Conservation (phyloP, 306 rosid genomes). For the Quercus robur region DNA sequence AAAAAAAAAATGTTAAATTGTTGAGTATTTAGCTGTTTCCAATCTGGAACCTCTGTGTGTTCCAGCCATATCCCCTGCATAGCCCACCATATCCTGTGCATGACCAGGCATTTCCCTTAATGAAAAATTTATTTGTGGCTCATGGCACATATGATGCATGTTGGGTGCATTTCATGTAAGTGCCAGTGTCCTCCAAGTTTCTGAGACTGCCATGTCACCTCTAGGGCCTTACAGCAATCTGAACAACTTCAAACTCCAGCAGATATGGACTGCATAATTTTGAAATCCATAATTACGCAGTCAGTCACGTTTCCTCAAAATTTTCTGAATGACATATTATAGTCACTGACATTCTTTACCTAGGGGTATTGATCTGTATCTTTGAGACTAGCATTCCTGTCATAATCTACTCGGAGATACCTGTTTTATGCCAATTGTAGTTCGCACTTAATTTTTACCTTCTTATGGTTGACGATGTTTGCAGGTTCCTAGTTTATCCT, state of each 20-base stretch:
- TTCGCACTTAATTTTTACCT: constrained; percentile 7
- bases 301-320: background rate
- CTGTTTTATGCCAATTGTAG: constrained; percentile 11
- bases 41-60: too few relatives aligned
- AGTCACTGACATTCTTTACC: background rate
- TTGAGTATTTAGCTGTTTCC: too few relatives aligned
- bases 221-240: background rate
- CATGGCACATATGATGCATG: too few relatives aligned
- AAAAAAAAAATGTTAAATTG: too few relatives aligned
- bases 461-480: constrained; percentile 23
- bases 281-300: background rate
- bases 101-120: too few relatives aligned
- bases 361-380: background rate
- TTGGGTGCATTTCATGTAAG: too few relatives aligned
- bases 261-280: background rate
- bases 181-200: too few relatives aligned
- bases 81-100: too few relatives aligned
- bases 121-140: too few relatives aligned
- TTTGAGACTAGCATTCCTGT: background rate
- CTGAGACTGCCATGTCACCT: too few relatives aligned
- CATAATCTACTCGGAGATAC: background rate
- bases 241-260: background rate
- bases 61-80: too few relatives aligned
- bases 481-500: constrained; percentile 84
- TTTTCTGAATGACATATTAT: background rate